Conservation (phyloP, 108 stramenopile genomes). For the Stephanodiscus triporus region DNA sequence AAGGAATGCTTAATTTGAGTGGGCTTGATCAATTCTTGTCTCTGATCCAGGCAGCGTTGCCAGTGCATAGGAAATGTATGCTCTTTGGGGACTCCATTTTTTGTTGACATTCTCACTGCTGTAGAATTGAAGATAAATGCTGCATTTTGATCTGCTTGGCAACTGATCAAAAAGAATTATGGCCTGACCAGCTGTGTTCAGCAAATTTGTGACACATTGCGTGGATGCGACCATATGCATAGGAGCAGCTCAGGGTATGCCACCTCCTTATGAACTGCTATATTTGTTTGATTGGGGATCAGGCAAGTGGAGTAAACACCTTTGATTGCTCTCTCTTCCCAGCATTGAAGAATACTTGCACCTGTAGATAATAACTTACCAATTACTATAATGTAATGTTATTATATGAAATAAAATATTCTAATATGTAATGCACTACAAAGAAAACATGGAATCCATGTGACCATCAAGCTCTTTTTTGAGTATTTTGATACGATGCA, state of each 20-base stretch:
- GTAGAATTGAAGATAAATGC: background rate
- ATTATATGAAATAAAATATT: background rate
- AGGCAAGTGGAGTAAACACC: no score
- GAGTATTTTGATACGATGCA: background rate
- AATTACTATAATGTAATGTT: no score
- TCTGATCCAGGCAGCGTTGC: no score
- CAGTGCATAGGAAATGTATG: background rate
- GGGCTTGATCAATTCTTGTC: background rate
- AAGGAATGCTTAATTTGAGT: conserved; percentile 12
- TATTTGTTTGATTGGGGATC: conserved; percentile 18
- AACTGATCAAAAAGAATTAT: conserved; percentile 18
- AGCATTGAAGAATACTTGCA: no score
- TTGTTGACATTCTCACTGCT: background rate
- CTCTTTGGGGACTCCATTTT: background rate
- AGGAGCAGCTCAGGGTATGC: conserved; percentile 20
- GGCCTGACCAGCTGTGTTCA: background rate
- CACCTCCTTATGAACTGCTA: conserved; percentile 24
- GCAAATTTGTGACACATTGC: background rate
- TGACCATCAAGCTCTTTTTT: background rate
- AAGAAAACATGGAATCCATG: background rate
- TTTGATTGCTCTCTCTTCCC: no score
- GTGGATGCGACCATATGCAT: background rate
- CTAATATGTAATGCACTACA: background rate
- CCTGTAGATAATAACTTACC: no score
- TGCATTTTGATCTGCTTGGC: background rate